A percentile compares a stretch with the other conserved stretches of the same genome.
Conservation (phyloP, 176 grass and related monocot species). For the bread wheat (Triticum aestivum) region IWGSC_CS_RefSeq_v2.1 NC_057798.1:508302935-508303434, state of each 20-base stretch:
- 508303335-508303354: conserved; percentile 8
- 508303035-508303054: conserved; percentile 46
- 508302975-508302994: conserved; percentile 95
- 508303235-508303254: conserved; percentile 28
- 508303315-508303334: conserved; percentile 37
- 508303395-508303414: conserved; percentile 27
- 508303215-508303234: conserved; percentile 42
- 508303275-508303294: conserved; percentile 65
- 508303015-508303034: conserved; percentile 55
- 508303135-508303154: conserved; percentile 40
- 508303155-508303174: conserved; percentile 74
- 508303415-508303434: conserved; percentile 32
- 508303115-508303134: conserved; percentile 45
- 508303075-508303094: conserved; percentile 36
- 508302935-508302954: conserved; percentile 49
- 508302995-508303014: conserved; percentile 72
- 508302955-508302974: conserved; percentile 87
- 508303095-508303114: conserved; percentile 33
- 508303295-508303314: conserved; percentile 61
- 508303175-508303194: conserved; percentile 57
- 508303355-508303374: conserved; percentile 35
- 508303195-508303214: conserved; percentile 68
- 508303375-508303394: conserved; percentile 33
- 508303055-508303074: conserved; percentile 22
- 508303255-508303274: conserved; percentile 45